A percentile compares a stretch with the other conserved stretches of the same genome.
Evolutionary conservation across 2,329 filamentous ascomycete genomes (phyloP).

Genomic region (Fusarium mangiferae): DNA sequence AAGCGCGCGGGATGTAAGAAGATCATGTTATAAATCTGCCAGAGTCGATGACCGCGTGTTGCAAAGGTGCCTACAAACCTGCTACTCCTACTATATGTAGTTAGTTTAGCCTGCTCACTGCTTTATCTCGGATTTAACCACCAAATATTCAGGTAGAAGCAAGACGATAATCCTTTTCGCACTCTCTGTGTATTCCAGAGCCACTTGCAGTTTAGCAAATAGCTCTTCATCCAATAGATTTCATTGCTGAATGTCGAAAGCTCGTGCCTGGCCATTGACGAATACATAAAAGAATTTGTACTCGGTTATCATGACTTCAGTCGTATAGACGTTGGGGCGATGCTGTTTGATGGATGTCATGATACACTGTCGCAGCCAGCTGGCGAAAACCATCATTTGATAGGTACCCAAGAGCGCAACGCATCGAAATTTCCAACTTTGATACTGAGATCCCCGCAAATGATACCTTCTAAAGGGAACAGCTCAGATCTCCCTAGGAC

Average conservation of each 20-base stretch:
- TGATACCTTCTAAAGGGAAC: neutral
- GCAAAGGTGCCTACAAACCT: neutral
- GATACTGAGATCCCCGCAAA: neutral
- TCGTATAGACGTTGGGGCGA: neutral
- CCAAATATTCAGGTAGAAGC: neutral
- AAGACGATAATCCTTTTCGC: neutral
- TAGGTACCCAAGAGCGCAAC: neutral
- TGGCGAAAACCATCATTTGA: neutral
- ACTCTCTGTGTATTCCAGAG: neutral
- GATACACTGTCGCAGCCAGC: neutral
- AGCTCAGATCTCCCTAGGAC: neutral
- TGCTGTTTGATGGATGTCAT: neutral
- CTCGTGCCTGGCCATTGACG: neutral
- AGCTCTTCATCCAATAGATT: neutral
- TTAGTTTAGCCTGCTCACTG: slow-evolving; percentile 5
- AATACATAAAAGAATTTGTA: neutral
- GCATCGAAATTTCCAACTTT: neutral
- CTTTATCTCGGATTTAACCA: neutral
- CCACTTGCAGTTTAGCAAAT: neutral
- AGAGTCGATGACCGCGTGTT: neutral
- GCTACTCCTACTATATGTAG: neutral
- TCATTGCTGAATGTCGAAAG: neutral
- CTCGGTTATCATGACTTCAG: neutral
- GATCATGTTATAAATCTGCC: slow-evolving; percentile 9
- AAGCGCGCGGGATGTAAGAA: slow-evolving; percentile 10